Evolutionary conservation across 208 protist genomes (phyloP).

Genomic region (Trypanosoma conorhini): DNA sequence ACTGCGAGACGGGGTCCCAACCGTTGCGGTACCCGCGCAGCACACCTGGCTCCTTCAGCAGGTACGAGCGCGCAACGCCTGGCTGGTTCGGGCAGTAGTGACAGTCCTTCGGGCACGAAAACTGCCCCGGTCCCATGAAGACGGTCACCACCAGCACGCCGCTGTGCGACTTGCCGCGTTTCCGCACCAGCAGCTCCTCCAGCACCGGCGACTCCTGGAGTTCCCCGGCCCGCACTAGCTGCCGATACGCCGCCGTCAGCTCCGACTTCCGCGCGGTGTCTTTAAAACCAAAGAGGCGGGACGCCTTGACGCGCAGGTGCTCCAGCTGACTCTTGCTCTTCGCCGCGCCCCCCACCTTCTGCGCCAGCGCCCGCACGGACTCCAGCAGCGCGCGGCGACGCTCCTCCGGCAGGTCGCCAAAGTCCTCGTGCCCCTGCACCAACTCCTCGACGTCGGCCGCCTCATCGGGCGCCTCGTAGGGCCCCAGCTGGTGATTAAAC

Average conservation of each 20-base stretch:
- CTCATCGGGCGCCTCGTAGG: slow-evolving; percentile 68
- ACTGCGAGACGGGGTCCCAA: slow-evolving; percentile 91
- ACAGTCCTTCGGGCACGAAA: slow-evolving; percentile 93
- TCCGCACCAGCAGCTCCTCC: slow-evolving; percentile 81
- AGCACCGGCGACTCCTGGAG: slow-evolving; percentile 40
- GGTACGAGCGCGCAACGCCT: slow-evolving; percentile 87
- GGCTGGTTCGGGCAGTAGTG: slow-evolving; percentile 95
- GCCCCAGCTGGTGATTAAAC: slow-evolving; percentile 44
- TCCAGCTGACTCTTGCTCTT: slow-evolving; percentile 54
- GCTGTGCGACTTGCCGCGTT: slow-evolving; percentile 84
- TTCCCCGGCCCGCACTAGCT: slow-evolving; percentile 70
- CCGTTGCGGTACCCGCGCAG: slow-evolving; percentile 89
- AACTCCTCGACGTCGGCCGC: slow-evolving; percentile 85
- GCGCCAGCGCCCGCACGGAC: slow-evolving; percentile 59
- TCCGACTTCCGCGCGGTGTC: slow-evolving; percentile 89
- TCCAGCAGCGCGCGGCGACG: slow-evolving; percentile 66
- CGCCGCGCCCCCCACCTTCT: slow-evolving; percentile 30
- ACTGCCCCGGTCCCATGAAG: slow-evolving; percentile 90
- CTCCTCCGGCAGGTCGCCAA: slow-evolving; percentile 63
- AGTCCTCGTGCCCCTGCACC: slow-evolving; percentile 72
- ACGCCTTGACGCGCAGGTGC: slow-evolving; percentile 74
- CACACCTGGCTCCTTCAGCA: slow-evolving; percentile 92
- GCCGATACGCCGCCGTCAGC: slow-evolving; percentile 83
- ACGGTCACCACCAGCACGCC: slow-evolving; percentile 94
- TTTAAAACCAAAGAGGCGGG: slow-evolving; percentile 75